phyloP scores from a whole-genome alignment of 305 asterid genomes.

The Solanum hybrid region DNA sequence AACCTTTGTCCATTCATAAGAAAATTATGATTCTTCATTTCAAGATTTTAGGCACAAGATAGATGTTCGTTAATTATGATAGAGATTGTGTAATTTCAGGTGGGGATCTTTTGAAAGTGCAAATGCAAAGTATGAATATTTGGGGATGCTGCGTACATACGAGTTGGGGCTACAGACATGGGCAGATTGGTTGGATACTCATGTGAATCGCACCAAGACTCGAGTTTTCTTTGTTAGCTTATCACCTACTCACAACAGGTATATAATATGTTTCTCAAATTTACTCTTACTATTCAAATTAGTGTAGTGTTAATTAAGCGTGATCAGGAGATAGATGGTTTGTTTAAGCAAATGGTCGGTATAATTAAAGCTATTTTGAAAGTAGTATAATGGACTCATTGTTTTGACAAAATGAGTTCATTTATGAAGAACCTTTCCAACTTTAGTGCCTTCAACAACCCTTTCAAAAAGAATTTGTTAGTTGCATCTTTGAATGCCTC shows the following conservation, averaged over 20 bases:
- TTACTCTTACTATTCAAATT: not conserved
- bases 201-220: slow-evolving; percentile 39
- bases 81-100: slow-evolving; percentile 12
- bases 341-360: not conserved
- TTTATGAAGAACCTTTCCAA: not conserved
- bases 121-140: slow-evolving; percentile 29
- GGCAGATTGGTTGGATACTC: slow-evolving; percentile 55
- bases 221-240: slow-evolving; percentile 42
- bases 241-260: slow-evolving; percentile 40
- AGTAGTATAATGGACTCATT: not conserved
- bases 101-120: slow-evolving; percentile 54
- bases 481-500: not conserved
- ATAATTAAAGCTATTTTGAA: not conserved
- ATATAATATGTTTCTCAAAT: not conserved
- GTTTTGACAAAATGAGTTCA: not conserved
- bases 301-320: not conserved
- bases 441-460: not conserved
- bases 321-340: not conserved
- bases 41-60: not conserved
- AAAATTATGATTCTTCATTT: not conserved
- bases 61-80: not conserved
- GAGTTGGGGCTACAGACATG: slow-evolving; percentile 53
- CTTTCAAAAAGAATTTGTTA: not conserved
- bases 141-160: slow-evolving; percentile 24
- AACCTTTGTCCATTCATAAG: not conserved